Evolutionary conservation across 768 basidiomycete species (phyloP).

Genomic region (Suillus subalutaceus): DNA sequence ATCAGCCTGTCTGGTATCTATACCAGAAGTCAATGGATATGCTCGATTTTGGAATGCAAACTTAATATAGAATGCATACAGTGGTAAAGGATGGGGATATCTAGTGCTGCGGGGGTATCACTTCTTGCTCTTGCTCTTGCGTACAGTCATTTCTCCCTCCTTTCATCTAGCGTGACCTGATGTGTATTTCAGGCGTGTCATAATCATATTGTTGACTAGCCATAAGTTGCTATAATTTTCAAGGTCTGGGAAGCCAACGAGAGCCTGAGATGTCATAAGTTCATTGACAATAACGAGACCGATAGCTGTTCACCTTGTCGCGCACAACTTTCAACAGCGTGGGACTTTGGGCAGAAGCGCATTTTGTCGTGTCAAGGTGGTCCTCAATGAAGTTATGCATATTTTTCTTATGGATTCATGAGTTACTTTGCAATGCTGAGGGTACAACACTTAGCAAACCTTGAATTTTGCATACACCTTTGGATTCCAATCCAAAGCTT

Average conservation of each 20-base stretch:
- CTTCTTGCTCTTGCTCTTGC: slow-evolving; percentile 10
- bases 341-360: slow-evolving; percentile 14
- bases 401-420: neutral
- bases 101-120: neutral
- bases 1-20: no score
- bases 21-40: no score
- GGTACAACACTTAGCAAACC: slow-evolving; percentile 16
- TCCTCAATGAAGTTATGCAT: slow-evolving; percentile 9
- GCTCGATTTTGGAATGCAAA: no score
- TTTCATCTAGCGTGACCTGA: neutral
- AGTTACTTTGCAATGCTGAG: neutral
- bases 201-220: slow-evolving; percentile 15
- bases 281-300: neutral
- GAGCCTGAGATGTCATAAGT: slow-evolving; percentile 1
- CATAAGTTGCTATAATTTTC: slow-evolving; percentile 13
- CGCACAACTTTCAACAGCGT: neutral
- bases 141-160: slow-evolving; percentile 9
- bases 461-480: slow-evolving; percentile 21
- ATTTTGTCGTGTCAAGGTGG: slow-evolving; percentile 14
- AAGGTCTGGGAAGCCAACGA: slow-evolving; percentile 12
- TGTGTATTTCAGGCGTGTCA: slow-evolving; percentile 19
- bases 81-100: neutral
- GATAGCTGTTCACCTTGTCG: neutral
- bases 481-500: slow-evolving; percentile 22
- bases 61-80: no score